Conservation (phyloP, 768 basidiomycete species). For the Dendrothele bispora region DNA sequence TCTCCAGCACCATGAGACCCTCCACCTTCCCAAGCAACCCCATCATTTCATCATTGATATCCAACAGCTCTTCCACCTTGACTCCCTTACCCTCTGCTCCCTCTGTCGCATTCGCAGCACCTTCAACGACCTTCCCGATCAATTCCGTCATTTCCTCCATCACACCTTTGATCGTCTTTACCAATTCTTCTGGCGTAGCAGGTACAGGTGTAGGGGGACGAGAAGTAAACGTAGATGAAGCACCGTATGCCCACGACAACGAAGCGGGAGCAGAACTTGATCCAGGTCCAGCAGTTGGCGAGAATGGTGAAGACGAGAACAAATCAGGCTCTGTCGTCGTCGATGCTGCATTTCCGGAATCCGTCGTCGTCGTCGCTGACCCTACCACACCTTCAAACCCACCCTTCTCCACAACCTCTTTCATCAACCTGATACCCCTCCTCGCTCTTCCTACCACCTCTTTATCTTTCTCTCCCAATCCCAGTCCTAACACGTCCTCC, state of each 20-base stretch:
- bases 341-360: constrained; percentile 4
- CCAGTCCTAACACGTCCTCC: too few species aligned
- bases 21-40: constrained; percentile 48
- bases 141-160: too few species aligned
- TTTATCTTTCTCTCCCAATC: constrained; percentile 44
- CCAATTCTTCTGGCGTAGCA: too few species aligned
- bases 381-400: not conserved
- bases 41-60: constrained; percentile 71
- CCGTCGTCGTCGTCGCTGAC: constrained; percentile 14
- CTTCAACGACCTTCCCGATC: constrained; percentile 57
- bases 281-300: too few species aligned
- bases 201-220: too few species aligned
- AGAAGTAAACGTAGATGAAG: too few species aligned
- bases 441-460: not conserved
- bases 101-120: too few species aligned
- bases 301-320: too few species aligned
- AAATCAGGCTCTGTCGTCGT: too few species aligned
- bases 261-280: too few species aligned
- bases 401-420: not conserved
- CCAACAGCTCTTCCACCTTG: constrained; percentile 66
- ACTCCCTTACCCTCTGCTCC: constrained; percentile 59
- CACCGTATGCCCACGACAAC: too few species aligned
- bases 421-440: not conserved
- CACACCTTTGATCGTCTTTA: too few species aligned
- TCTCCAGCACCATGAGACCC: not conserved